Evolutionary conservation across 306 rosid genomes (phyloP), one percentile per base, ranked within the genome.

Genomic region (Cicer chorassanicum): DNA sequence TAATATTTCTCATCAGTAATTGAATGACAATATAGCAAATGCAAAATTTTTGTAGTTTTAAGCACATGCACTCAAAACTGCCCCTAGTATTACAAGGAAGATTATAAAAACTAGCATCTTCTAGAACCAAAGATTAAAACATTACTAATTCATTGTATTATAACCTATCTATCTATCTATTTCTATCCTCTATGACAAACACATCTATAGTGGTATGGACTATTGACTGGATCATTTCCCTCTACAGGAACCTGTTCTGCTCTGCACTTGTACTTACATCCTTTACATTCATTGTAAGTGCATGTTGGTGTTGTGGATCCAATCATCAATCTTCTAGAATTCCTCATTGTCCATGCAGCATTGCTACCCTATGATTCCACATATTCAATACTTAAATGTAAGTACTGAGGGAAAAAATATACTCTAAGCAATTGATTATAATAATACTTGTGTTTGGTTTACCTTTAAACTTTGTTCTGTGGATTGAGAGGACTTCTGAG

Each of bases 211-310:
- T 90, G 99, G 50, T 94, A 94, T 38, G 96, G 91, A 79, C 99
- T 94, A 39, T 94, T 89, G 44, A 88, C 80, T 7, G 99, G 99
- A 82, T 92, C 97, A 41, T 92, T 88, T 50, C 99, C 99, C 48
- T 90, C 98, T 1, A 94, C 98, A 3, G 98, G 98, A 1, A 94
- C 99, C 64, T 94, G 99, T 73, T 94, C 96, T 3, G 97, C 97
- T 74, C 86, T 88, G 87, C 99, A 94, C 74, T 70, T 90, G 86
- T 70, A 90, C 69, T 84, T 94, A 86, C 99, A 94, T 1, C 91
- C 93, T 86, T 88, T 88, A 65, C 99, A 94, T 60, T 94, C 99
- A 84, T 94, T 94, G 70, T 86, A 92, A 38, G 99, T 90, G 67
- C 97, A 94, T 14, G 85, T 90, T 78, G 99, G 99, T 50, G 97